A percentile compares a stretch with the other conserved stretches of the same genome.
Conservation (phyloP, 371 early-diverging fungal genomes). For the Dipsacomyces acuminosporus region DNA sequence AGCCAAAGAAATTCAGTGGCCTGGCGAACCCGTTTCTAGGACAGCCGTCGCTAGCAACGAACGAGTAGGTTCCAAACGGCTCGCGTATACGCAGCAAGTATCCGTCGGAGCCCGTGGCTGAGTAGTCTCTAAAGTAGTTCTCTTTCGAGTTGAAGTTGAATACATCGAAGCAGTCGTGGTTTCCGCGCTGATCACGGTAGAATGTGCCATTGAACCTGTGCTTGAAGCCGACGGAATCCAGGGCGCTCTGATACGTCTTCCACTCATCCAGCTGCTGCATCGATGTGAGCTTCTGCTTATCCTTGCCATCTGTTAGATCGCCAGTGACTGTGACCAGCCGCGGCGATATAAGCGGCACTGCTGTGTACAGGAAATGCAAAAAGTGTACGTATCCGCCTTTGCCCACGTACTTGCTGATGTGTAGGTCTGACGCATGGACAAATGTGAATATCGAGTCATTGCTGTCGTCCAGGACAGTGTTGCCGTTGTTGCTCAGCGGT, state of each 20-base stretch:
- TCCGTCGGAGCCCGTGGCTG: slow-evolving; percentile 55
- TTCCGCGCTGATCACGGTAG: slow-evolving; percentile 84
- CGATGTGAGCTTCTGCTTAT: slow-evolving; percentile 56
- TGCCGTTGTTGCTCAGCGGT: too few relatives aligned
- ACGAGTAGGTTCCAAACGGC: slow-evolving; percentile 68
- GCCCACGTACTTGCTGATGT: slow-evolving; percentile 65
- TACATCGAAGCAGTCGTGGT: slow-evolving; percentile 83
- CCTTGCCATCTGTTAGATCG: slow-evolving; percentile 88
- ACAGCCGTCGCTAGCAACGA: slow-evolving; percentile 83
- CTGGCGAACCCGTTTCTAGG: slow-evolving; percentile 73
- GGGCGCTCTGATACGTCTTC: slow-evolving; percentile 61
- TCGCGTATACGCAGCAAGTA: slow-evolving; percentile 58
- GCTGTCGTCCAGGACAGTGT: slow-evolving; percentile 11
- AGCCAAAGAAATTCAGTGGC: slow-evolving; percentile 90
- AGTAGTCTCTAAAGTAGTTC: slow-evolving; percentile 61
- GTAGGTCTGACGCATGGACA: slow-evolving; percentile 74
- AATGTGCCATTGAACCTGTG: slow-evolving; percentile 48
- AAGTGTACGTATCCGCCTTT: slow-evolving; percentile 69
- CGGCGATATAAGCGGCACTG: slow-evolving; percentile 65
- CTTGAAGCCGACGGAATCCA: slow-evolving; percentile 47
- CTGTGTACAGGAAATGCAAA: slow-evolving; percentile 65
- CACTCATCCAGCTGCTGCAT: slow-evolving; percentile 81
- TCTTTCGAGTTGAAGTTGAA: slow-evolving; percentile 56
- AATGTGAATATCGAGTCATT: slow-evolving; percentile 34
- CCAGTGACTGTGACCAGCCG: slow-evolving; percentile 66